Conservation (phyloP, 352 stramenopile species). For the Pelagophyceae sp. region DNA sequence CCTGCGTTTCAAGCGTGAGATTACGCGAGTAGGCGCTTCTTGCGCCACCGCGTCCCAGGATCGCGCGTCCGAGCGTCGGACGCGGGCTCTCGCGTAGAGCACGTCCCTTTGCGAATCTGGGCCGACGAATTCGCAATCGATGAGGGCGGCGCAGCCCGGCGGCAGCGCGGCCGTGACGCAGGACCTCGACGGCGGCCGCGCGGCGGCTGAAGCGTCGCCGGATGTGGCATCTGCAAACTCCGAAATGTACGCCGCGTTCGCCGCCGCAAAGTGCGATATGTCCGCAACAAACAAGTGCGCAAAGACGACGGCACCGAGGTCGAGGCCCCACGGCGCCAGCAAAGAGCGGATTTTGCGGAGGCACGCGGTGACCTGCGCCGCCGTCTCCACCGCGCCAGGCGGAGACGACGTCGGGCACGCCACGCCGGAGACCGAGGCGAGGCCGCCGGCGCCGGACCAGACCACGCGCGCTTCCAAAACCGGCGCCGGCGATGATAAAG, state of each 20-base stretch:
- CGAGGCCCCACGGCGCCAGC: constrained; percentile 18
- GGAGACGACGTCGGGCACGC: neutral
- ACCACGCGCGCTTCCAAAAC: neutral
- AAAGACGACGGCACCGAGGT: constrained; percentile 78
- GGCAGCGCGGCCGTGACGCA: constrained; percentile 45
- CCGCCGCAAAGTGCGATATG: constrained; percentile 78
- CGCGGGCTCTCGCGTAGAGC: too few species aligned
- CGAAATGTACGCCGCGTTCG: constrained; percentile 82
- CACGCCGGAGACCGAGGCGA: neutral
- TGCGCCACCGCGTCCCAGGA: neutral
- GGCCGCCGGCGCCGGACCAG: too few species aligned
- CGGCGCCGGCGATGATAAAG: neutral
- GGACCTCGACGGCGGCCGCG: constrained; percentile 44
- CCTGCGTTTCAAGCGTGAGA: constrained; percentile 54
- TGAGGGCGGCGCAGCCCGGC: constrained; percentile 53
- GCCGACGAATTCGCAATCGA: constrained; percentile 63
- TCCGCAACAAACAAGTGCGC: constrained; percentile 90
- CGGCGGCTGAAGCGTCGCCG: constrained; percentile 34
- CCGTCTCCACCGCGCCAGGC: neutral
- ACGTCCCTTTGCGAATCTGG: neutral
- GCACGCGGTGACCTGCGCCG: constrained; percentile 21
- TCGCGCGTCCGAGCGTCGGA: too few species aligned
- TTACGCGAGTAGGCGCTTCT: constrained; percentile 14
- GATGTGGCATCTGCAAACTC: constrained; percentile 51
- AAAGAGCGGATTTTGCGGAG: constrained; percentile 5